A percentile compares a stretch with the other conserved stretches of the same genome.
Conservation (phyloP, 2,329 filamentous ascomycete genomes). For the Sporothrix inflata region DNA sequence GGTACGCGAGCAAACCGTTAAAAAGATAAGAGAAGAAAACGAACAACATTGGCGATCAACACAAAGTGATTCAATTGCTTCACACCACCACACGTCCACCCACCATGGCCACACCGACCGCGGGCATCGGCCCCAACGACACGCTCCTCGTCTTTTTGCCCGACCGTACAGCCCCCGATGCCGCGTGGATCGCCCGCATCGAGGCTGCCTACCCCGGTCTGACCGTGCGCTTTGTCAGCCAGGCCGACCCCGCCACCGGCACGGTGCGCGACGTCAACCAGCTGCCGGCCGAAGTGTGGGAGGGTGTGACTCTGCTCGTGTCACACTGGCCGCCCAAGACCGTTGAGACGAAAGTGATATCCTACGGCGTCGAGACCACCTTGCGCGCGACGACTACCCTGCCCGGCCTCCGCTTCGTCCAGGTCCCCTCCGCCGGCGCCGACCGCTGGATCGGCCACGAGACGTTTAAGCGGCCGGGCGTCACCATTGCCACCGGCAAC, state of each 20-base stretch:
- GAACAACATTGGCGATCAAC: no score
- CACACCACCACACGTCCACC: not conserved
- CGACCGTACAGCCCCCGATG: conserved; percentile 34
- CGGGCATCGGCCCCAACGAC: conserved; percentile 41
- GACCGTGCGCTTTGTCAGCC: conserved; percentile 42
- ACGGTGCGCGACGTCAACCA: conserved; percentile 33
- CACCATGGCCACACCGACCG: not conserved
- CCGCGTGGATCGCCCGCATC: conserved; percentile 43
- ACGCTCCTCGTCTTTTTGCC: conserved; percentile 47
- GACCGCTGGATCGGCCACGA: conserved; percentile 47
- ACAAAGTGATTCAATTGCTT: no score
- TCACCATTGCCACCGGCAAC: conserved; percentile 48
- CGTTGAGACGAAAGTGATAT: not conserved
- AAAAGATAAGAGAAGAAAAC: no score
- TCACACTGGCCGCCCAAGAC: conserved; percentile 40
- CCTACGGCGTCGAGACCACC: conserved; percentile 34
- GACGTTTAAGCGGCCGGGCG: conserved; percentile 42
- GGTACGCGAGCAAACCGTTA: not conserved
- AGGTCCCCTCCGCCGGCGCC: conserved; percentile 49
- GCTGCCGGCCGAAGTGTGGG: conserved; percentile 41
- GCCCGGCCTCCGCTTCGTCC: conserved; percentile 48
- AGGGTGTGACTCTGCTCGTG: conserved; percentile 48
- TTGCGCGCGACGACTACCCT: conserved; percentile 30
- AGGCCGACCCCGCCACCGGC: conserved; percentile 29
- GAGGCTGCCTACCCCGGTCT: conserved; percentile 45